Evolutionary conservation across 352 stramenopile genomes (phyloP), one percentile per base, ranked within the genome.

Genomic region (Globisporangium camurandrum): DNA sequence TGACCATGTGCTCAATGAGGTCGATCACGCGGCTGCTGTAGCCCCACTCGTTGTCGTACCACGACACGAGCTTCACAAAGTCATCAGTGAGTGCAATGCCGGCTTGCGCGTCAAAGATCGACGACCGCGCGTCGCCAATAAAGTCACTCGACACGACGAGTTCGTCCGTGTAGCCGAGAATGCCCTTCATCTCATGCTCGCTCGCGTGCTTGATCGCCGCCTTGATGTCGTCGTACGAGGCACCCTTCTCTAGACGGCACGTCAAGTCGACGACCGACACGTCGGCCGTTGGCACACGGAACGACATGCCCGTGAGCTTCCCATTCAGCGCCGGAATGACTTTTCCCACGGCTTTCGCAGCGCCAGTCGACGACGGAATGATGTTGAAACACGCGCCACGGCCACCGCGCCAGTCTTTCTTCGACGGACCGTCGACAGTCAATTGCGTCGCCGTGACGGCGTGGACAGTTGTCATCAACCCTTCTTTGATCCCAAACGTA

Each of bases 41-140:
- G 59, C 96, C 96, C 78, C 91, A 98, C 72, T 99, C 96, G 84
- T 99, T 99, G 83, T 99, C 97, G 69, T 99, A 99, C 95, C 96
- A 99, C 56, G 93, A 96, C 46, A 99, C 87, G 60, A 98, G 85
- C 94, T 99, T 99, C 54, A 99, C 93, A 65, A 99, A 99, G 68
- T 96, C 84, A 54, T 95, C 84, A 62, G 96, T 98, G 57, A 99
- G 86, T 56, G 95, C 96, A 69, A 99, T 99, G 60, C 96, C 93
- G 41, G 97, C 96, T 54, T 86, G 70, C 19, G 95, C 91, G 70
- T 99, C 97, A 56, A 99, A 99, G 84, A 99, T 98, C 58, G 89
- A 98, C 42, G 95, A 98, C 58, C 84, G 86, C 46, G 87, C 73
- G 75, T 98, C 93, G 54, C 87, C 85, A 54, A 98, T 84, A 59